Percentiles rank a stretch among this genome's conserved stretches.
phyloP scores from a whole-genome alignment of 129 eudicot genomes.

The Pseudognaphalium luteoalbum region DNA sequence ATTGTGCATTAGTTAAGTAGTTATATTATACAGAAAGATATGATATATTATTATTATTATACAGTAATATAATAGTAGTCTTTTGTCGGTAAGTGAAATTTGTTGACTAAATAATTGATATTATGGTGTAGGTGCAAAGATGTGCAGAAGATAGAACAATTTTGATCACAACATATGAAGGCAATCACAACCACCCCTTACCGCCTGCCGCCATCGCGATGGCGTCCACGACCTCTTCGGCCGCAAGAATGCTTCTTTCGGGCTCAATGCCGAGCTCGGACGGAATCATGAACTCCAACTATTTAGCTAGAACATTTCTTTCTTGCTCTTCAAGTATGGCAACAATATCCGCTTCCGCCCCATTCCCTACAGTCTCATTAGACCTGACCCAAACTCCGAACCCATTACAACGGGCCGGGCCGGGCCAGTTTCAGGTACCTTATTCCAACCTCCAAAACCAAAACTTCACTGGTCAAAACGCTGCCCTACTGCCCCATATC shows the following conservation, averaged over 20 bases:
- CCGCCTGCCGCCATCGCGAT: slow-evolving; percentile 79
- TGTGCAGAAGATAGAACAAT: slow-evolving; percentile 75
- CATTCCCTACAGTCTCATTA: slow-evolving; percentile 67
- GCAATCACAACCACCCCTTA: slow-evolving; percentile 74
- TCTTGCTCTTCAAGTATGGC: slow-evolving; percentile 54
- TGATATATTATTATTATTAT: too few species aligned
- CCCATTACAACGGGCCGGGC: slow-evolving; percentile 34
- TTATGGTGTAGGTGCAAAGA: slow-evolving; percentile 66
- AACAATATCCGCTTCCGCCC: slow-evolving; percentile 45
- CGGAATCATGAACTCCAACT: slow-evolving; percentile 39
- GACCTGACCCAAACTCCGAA: slow-evolving; percentile 64
- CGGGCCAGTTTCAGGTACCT: slow-evolving; percentile 33
- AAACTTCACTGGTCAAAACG: slow-evolving; percentile 33
- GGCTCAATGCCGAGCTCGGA: slow-evolving; percentile 70
- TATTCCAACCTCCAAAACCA: slow-evolving; percentile 29
- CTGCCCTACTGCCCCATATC: slow-evolving; percentile 44
- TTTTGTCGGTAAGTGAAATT: neutral
- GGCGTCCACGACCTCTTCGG: slow-evolving; percentile 92
- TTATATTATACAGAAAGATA: too few species aligned
- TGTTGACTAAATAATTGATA: neutral
- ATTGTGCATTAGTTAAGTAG: too few species aligned
- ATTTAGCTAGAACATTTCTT: slow-evolving; percentile 43
- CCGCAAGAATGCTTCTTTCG: slow-evolving; percentile 81
- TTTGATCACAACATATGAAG: slow-evolving; percentile 83
- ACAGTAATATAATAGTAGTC: neutral